These are phyloP conservation scores for Phoma sp. DNA, from an alignment of 2,329 filamentous ascomycete genomes.

Conservation along the genomic window DNA sequence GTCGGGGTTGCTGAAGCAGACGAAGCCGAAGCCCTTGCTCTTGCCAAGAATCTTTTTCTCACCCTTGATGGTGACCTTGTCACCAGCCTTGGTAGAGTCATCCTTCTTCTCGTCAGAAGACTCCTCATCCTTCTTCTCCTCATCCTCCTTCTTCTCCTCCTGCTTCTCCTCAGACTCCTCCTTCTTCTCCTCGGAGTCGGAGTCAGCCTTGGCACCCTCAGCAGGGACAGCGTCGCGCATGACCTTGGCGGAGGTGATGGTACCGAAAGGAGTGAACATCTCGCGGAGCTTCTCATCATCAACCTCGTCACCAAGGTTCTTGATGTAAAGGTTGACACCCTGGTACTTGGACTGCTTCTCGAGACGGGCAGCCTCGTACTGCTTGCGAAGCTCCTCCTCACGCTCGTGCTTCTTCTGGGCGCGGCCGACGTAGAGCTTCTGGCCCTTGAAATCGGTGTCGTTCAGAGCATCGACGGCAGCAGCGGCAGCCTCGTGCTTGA, in stretches of 20 bases:
- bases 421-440: constrained; percentile 96
- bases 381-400: constrained; percentile 98
- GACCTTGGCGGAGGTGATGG: constrained; percentile 98
- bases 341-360: constrained; percentile 99
- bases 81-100: constrained; percentile 59
- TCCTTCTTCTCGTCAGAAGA: constrained; percentile 66
- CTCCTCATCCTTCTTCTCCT: constrained; percentile 63
- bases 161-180: constrained; percentile 56
- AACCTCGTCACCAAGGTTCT: constrained; percentile 96
- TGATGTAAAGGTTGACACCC: constrained; percentile 99
- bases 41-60: constrained; percentile 79
- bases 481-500: constrained; percentile 84
- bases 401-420: constrained; percentile 99
- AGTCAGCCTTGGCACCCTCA: constrained; percentile 55
- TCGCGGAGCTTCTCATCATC: constrained; percentile 97
- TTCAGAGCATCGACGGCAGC: constrained; percentile 92
- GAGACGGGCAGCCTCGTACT: constrained; percentile 94
- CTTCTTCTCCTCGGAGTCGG: constrained; percentile 53
- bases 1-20: constrained; percentile 99
- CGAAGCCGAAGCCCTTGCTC: constrained; percentile 99
- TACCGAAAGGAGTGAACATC: constrained; percentile 88
- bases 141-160: constrained; percentile 62
- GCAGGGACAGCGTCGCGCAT: constrained; percentile 81
- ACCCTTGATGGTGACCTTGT: constrained; percentile 61
- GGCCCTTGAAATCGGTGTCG: constrained; percentile 87